A percentile compares a stretch with the other conserved stretches of the same genome.
phyloP scores from a whole-genome alignment of 345 rosid genomes.

The Adansonia digitata region DNA sequence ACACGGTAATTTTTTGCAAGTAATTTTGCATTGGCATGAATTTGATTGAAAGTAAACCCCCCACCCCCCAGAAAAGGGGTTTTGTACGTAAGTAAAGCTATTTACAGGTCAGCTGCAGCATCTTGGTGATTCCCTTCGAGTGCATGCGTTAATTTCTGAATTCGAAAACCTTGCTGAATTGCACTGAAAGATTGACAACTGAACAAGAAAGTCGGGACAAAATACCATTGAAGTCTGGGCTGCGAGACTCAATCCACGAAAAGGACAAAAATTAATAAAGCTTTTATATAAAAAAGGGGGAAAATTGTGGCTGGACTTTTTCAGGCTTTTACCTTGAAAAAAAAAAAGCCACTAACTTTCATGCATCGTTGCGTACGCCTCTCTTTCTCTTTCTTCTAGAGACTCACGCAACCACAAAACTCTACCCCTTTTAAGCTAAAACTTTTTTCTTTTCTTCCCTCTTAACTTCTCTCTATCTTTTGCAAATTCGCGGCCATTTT shows the following conservation, averaged over 20 bases:
- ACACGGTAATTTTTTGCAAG: too few species aligned
- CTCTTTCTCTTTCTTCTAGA: slow-evolving; percentile 7
- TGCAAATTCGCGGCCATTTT: slow-evolving; percentile 9
- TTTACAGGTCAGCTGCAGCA: background rate
- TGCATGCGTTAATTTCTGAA: slow-evolving; percentile 15
- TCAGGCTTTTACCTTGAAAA: background rate
- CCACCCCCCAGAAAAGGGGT: background rate
- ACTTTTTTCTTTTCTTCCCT: background rate
- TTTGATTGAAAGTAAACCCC: background rate
- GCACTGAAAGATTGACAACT: background rate
- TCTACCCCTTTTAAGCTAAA: slow-evolving; percentile 4
- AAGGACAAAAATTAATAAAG: background rate
- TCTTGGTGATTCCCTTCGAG: slow-evolving; percentile 4
- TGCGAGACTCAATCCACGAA: background rate
- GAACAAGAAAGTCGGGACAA: background rate
- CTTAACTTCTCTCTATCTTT: background rate
- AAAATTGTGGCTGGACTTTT: background rate
- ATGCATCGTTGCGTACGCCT: slow-evolving; percentile 5
- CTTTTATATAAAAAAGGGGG: background rate
- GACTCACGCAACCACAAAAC: slow-evolving; percentile 6
- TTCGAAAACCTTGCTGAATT: background rate
- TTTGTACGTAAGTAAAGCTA: background rate
- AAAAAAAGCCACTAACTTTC: slow-evolving; percentile 2
- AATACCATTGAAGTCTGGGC: background rate
- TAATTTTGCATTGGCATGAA: too few species aligned